These are phyloP conservation scores for Emiliania huxleyi DNA, from an alignment of 78 protist genomes.

Conservation along the genomic window DNA sequence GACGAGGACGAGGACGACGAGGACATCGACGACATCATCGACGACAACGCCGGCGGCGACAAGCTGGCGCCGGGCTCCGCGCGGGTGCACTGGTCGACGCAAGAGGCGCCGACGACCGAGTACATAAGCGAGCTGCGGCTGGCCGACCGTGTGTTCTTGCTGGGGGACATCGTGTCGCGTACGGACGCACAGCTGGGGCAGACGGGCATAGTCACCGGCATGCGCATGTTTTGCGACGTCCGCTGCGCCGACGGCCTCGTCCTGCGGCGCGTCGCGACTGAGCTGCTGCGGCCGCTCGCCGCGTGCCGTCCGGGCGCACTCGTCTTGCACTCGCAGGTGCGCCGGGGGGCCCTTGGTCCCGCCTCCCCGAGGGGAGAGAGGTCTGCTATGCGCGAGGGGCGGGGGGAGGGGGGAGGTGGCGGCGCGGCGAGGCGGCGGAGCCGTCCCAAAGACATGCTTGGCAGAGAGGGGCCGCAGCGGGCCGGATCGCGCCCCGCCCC, in stretches of 20 bases:
- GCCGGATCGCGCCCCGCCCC: too few species aligned
- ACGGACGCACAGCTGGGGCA: background rate
- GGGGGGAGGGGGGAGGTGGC: too few species aligned
- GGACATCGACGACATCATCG: background rate
- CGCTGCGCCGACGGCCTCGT: background rate
- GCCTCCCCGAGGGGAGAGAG: too few species aligned
- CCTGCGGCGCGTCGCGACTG: background rate
- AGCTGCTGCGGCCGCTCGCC: background rate
- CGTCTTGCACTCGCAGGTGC: background rate
- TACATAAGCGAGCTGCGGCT: background rate
- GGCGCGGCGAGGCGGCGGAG: too few species aligned
- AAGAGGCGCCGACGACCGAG: background rate
- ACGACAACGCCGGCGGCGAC: background rate
- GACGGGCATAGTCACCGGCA: background rate
- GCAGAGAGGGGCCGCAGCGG: too few species aligned
- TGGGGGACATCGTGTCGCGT: slow-evolving; percentile 5
- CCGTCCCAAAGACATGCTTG: too few species aligned
- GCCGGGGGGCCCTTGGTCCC: too few species aligned
- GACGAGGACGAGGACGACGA: background rate
- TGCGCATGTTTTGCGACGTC: slow-evolving; percentile 7
- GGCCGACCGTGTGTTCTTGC: slow-evolving; percentile 2
- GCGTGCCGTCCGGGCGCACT: slow-evolving; percentile 14
- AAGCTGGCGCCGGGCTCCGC: background rate
- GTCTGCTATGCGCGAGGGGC: too few species aligned
- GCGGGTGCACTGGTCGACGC: background rate